phyloP scores from a whole-genome alignment of 108 stramenopile genomes.

The Nitzschia palea region DNA sequence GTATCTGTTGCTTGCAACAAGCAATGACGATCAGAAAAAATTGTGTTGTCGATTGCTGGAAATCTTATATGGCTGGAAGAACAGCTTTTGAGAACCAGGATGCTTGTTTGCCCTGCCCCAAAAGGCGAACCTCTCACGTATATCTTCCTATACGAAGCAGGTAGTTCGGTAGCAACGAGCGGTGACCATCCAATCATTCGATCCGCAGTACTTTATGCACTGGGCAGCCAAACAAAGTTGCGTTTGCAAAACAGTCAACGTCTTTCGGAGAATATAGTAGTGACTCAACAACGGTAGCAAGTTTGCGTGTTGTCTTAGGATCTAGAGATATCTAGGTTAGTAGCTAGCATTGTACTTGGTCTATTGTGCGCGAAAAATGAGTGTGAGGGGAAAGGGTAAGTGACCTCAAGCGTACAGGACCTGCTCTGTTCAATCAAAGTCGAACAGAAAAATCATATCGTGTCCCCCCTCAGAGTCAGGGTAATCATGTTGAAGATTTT shows the following conservation, averaged over 20 bases:
- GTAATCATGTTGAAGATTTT: conserved; percentile 12
- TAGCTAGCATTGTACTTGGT: not conserved
- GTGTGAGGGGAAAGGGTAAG: not conserved
- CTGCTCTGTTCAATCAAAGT: conserved; percentile 11
- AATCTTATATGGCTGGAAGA: too few relatives aligned
- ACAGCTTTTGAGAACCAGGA: too few relatives aligned
- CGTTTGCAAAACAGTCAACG: too few relatives aligned
- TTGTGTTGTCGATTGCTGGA: too few relatives aligned
- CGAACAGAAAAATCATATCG: conserved; percentile 32
- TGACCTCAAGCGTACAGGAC: not conserved
- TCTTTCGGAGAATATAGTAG: not conserved
- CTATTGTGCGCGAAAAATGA: not conserved
- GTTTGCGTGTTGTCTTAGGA: not conserved
- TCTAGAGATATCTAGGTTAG: not conserved
- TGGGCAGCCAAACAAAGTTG: too few relatives aligned
- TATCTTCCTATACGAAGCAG: too few relatives aligned
- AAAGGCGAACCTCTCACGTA: not conserved
- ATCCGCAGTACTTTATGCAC: too few relatives aligned
- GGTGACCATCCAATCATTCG: too few relatives aligned
- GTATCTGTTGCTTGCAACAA: too few relatives aligned
- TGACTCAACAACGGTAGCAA: not conserved
- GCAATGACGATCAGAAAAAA: too few relatives aligned
- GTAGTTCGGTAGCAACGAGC: too few relatives aligned
- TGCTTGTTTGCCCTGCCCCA: too few relatives aligned
- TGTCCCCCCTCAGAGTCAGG: conserved; percentile 12